Conservation (phyloP, 2,329 filamentous ascomycete genomes). For the Fusarium globosum region DNA sequence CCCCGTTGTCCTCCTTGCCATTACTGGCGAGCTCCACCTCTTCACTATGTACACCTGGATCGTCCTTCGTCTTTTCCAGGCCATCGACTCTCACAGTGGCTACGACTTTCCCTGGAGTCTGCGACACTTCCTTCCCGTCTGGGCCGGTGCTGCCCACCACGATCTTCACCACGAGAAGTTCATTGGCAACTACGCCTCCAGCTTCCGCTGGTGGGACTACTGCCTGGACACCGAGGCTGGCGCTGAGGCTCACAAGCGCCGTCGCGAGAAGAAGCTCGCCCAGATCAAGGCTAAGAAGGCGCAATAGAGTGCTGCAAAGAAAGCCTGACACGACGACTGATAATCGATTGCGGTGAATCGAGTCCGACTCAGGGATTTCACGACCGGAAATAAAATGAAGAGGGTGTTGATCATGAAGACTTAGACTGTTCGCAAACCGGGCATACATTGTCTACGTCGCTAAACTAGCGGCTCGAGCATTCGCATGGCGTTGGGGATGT, state of each 20-base stretch:
- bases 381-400: conserved; percentile 11
- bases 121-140: conserved; percentile 96
- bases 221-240: conserved; percentile 92
- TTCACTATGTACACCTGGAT: conserved; percentile 99
- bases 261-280: conserved; percentile 80
- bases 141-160: conserved; percentile 97
- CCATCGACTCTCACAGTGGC: conserved; percentile 95
- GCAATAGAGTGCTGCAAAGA: conserved; percentile 60
- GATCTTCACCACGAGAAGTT: conserved; percentile 98
- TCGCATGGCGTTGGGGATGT: conserved; percentile 48
- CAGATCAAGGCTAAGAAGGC: conserved; percentile 73
- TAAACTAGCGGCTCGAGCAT: conserved; percentile 40
- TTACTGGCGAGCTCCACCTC: conserved; percentile 91
- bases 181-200: conserved; percentile 97
- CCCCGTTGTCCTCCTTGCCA: conserved; percentile 83
- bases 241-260: conserved; percentile 84
- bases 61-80: conserved; percentile 90
- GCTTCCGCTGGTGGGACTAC: conserved; percentile 99
- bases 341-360: conserved; percentile 43
- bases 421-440: conserved; percentile 35
- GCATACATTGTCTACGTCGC: conserved; percentile 34
- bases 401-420: conserved; percentile 39
- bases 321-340: conserved; percentile 8
- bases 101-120: conserved; percentile 99
- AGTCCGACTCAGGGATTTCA: conserved; percentile 18